phyloP scores from a whole-genome alignment of 2,329 filamentous ascomycete species.

The Xylariaceae sp. region DNA sequence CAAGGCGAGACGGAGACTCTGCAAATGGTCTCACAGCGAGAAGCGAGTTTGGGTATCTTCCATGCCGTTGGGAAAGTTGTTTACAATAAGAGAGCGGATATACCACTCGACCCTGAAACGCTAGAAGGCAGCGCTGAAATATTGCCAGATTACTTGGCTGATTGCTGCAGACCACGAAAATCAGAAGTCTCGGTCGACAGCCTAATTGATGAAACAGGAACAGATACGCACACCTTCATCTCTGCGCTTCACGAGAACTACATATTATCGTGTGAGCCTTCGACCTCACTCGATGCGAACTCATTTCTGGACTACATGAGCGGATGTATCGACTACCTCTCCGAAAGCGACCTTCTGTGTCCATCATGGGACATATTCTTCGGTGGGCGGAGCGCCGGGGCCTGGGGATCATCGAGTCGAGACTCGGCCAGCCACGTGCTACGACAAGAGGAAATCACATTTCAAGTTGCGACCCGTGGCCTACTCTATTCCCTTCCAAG shows the following conservation, averaged over 20 bases:
- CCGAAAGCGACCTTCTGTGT: slow-evolving; percentile 80
- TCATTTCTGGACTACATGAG: slow-evolving; percentile 74
- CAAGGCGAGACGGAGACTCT: slow-evolving; percentile 75
- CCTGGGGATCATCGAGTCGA: slow-evolving; percentile 45
- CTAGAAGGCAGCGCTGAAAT: slow-evolving; percentile 44
- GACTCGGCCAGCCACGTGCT: slow-evolving; percentile 67
- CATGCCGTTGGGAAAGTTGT: slow-evolving; percentile 94
- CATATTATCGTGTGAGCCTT: slow-evolving; percentile 70
- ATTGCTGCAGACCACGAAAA: slow-evolving; percentile 54
- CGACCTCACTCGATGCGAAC: slow-evolving; percentile 44
- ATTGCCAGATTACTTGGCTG: slow-evolving; percentile 57
- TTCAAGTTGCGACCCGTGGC: slow-evolving; percentile 84
- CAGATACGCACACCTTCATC: slow-evolving; percentile 85
- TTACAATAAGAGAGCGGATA: slow-evolving; percentile 83
- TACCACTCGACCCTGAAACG: slow-evolving; percentile 32
- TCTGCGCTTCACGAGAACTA: slow-evolving; percentile 94
- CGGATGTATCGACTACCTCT: slow-evolving; percentile 81
- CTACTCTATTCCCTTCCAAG: slow-evolving; percentile 79
- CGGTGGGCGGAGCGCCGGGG: slow-evolving; percentile 50
- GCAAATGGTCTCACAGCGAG: slow-evolving; percentile 77
- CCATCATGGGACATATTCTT: slow-evolving; percentile 69
- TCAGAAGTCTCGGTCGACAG: slow-evolving; percentile 67
- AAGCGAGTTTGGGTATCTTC: slow-evolving; percentile 89
- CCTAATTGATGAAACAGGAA: slow-evolving; percentile 89
- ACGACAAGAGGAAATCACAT: slow-evolving; percentile 90